Evolutionary conservation across 1,284 basidiomycete genomes (phyloP), one percentile per base, ranked within the genome.

Genomic region (Nidula niveotomentosa): DNA sequence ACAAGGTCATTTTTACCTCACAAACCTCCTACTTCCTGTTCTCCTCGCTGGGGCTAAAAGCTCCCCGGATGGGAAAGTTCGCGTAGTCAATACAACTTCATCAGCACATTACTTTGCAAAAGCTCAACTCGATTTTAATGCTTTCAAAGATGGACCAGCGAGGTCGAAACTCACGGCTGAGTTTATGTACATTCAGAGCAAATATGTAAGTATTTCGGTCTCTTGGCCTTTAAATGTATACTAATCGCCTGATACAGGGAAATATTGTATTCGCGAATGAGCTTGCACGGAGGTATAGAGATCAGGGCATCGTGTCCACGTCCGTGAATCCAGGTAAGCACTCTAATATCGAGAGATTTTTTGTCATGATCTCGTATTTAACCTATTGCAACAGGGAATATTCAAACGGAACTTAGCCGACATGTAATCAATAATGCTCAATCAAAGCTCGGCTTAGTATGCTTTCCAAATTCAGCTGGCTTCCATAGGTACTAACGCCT

Each of bases 251-350:
- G 23, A 23, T 23, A 23, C 2, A 83, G 81, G 81, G 72, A 0
- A 80, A 81, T 56, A 65, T 83, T 5, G 60, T 83, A 0, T 65
- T 79, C 44, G 69, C 81, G 0, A 75, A 76, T 37, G 80, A 83
- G 58, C 62, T 86, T 3, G 76, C 78, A 2, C 65, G 75, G 23
- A 65, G 77, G 54, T 83, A 84, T 59, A 77, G 71, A 0, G 75
- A 76, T 13, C 66, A 81, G 53, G 79, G 79, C n/a, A 74, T 86
- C 36, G 71, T 85, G 3, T 81, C 78, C 1, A 74, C 69, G 0
- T 74, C 80, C 1, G 59, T 80, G 0, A 76, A 85, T 57, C 80
- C 80, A n/a, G 80, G 80, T 6, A 77, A 75, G 45, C 10, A 47
- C 10, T 9, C 18, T 13, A 7, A 13, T n/a, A 4, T 23, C 13